A percentile compares a stretch with the other conserved stretches of the same genome.
These are phyloP conservation scores for Babesia gibsoni DNA, from an alignment of 169 alveolate genomes.

Conservation along the genomic window DNA sequence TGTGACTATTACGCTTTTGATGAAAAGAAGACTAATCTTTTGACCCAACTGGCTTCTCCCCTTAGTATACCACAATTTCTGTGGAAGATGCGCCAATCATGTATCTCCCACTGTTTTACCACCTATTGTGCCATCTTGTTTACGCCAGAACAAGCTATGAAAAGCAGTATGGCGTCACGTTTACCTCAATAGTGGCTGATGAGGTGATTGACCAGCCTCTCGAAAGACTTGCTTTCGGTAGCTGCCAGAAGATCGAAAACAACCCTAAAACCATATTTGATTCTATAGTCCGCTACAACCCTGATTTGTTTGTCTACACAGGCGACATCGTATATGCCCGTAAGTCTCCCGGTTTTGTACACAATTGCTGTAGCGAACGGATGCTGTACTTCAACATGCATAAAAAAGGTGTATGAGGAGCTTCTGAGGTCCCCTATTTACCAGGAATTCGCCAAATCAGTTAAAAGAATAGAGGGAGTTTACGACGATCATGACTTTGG, in stretches of 20 bases:
- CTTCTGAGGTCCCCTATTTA: slow-evolving; percentile 55
- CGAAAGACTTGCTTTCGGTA: slow-evolving; percentile 52
- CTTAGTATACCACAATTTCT: too few species aligned
- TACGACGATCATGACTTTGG: slow-evolving; percentile 86
- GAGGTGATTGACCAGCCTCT: slow-evolving; percentile 51
- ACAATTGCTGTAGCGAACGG: slow-evolving; percentile 14
- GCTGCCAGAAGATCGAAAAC: slow-evolving; percentile 56
- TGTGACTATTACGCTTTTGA: too few species aligned
- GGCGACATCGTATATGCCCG: slow-evolving; percentile 78
- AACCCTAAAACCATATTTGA: slow-evolving; percentile 26
- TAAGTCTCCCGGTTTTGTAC: slow-evolving; percentile 5
- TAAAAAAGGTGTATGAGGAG: slow-evolving; percentile 55
- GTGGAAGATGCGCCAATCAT: too few species aligned
- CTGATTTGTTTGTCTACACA: slow-evolving; percentile 78
- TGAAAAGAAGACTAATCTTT: too few species aligned
- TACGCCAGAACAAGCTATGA: slow-evolving; percentile 25
- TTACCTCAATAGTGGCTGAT: slow-evolving; percentile 14
- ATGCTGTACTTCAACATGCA: slow-evolving; percentile 66
- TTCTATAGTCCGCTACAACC: slow-evolving; percentile 51
- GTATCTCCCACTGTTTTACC: too few species aligned
- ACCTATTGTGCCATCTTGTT: too few species aligned
- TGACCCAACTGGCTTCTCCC: too few species aligned
- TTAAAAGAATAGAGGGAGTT: slow-evolving; percentile 73
- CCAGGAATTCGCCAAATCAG: slow-evolving; percentile 38
- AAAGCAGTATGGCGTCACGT: slow-evolving; percentile 1